Evolutionary conservation across 768 basidiomycete species (phyloP), one percentile per base, ranked within the genome.

Genomic region (Lactarius akahatsu): DNA sequence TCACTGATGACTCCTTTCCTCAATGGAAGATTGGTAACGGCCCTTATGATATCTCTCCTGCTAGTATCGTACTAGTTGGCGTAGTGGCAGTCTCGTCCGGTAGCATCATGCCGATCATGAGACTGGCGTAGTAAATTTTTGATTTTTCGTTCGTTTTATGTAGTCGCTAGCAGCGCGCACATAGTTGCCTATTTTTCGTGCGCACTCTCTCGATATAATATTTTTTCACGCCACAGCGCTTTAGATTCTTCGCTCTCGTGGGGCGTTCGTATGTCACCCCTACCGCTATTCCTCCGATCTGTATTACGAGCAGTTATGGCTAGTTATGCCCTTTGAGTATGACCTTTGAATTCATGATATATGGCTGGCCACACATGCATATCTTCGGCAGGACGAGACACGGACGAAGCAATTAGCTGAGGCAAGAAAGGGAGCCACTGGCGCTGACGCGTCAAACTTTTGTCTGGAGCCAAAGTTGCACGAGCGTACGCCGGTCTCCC

Each of bases 91-190:
- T 54, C 1, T 67, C 66, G 13, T 40, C 54, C 0, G 66, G 66
- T 1, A 67, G 66, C 47, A 67, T 67, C 34, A 67, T 67, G 66
- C 66, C 66, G 13, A 63, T 67, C 8, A 56, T 67, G 62, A 52
- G 28, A n/a, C 66, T 63, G 34, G 20, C 26, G 5, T 26, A 67
- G 30, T 56, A 10, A 60, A 28, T 28, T 23, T 13, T 16, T 13
- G 36, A 30, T n/a, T 16, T 11, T 28, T 36, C 32, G 11, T 26
- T 36, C 18, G 18, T 16, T 26, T 16, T 18, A 20, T 8, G 1
- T 34, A 18, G 30, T 18, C 55, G n/a, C 32, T 56, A 16, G 54
- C 20, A 30, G 16, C 54, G 26, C 26, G 13, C 26, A 56, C 54
- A 32, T 32, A 32, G 30, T 15, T 56, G 18, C 20, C 23, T 6